These are phyloP conservation scores for Phytophthora hibernalis DNA, from an alignment of 352 stramenopile species.

Conservation along the genomic window DNA sequence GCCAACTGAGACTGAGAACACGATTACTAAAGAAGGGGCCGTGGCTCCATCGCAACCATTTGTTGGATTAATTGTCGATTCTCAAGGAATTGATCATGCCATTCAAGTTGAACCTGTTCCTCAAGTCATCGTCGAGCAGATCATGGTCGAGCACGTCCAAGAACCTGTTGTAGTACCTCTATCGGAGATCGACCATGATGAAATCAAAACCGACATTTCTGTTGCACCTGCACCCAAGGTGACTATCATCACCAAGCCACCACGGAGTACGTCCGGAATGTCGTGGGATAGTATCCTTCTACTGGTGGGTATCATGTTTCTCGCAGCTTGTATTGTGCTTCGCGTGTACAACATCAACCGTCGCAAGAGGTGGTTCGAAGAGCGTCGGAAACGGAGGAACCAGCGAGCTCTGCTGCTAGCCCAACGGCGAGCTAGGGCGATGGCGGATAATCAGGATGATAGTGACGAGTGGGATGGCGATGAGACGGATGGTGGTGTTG, in stretches of 20 bases:
- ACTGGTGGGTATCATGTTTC: conserved; percentile 44
- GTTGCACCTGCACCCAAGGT: neutral
- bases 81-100: neutral
- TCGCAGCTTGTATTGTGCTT: conserved; percentile 55
- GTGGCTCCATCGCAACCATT: neutral
- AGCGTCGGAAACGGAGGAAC: conserved; percentile 45
- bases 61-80: neutral
- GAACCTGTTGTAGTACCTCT: conserved; percentile 6
- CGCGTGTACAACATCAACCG: conserved; percentile 57
- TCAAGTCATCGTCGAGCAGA: conserved; percentile 6
- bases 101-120: neutral
- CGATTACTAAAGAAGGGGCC: neutral
- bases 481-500: conserved; percentile 31
- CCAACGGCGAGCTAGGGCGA: conserved; percentile 30
- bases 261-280: conserved; percentile 29
- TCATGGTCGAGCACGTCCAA: conserved; percentile 2
- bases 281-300: conserved; percentile 54
- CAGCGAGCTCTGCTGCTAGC: conserved; percentile 32
- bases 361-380: conserved; percentile 57
- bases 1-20: neutral
- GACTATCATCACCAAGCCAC: neutral
- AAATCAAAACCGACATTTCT: conserved; percentile 1
- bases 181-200: neutral
- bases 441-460: conserved; percentile 25
- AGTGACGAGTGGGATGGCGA: conserved; percentile 37